Evolutionary conservation across 768 basidiomycete genomes (phyloP).

Genomic region (Pleurotus pulmonarius): DNA sequence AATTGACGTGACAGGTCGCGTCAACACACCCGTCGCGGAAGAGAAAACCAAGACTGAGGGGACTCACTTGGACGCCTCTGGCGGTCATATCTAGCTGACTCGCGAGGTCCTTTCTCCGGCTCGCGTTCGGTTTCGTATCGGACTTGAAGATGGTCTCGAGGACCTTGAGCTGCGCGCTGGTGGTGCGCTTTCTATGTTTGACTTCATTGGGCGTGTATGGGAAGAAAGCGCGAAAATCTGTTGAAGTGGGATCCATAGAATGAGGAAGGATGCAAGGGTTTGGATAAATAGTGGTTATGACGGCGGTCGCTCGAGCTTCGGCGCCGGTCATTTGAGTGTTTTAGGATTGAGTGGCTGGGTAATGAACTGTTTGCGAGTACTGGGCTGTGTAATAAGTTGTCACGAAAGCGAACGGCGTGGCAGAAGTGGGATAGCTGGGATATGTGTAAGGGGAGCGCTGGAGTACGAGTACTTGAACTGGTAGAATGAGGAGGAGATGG

Average conservation of each 20-base stretch:
- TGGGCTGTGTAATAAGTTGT: not conserved
- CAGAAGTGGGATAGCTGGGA: not conserved
- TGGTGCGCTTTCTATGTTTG: slow-evolving; percentile 91
- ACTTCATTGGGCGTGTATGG: slow-evolving; percentile 91
- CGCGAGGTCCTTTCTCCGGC: slow-evolving; percentile 75
- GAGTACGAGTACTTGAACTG: slow-evolving; percentile 11
- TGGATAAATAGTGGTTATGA: slow-evolving; percentile 22
- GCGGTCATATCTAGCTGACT: slow-evolving; percentile 87
- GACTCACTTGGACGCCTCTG: slow-evolving; percentile 87
- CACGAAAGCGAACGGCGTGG: slow-evolving; percentile 1
- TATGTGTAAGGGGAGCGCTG: slow-evolving; percentile 6
- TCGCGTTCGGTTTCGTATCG: slow-evolving; percentile 89
- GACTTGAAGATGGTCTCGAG: slow-evolving; percentile 84
- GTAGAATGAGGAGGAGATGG: slow-evolving; percentile 12
- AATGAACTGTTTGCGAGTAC: not conserved
- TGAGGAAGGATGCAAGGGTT: slow-evolving; percentile 15
- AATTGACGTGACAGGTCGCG: slow-evolving; percentile 11
- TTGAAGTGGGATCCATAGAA: slow-evolving; percentile 53
- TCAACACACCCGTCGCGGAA: slow-evolving; percentile 4
- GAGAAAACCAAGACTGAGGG: not conserved
- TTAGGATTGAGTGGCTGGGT: not conserved
- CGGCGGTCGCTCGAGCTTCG: slow-evolving; percentile 11
- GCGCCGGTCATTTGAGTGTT: slow-evolving; percentile 5
- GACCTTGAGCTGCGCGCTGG: slow-evolving; percentile 81
- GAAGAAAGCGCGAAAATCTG: slow-evolving; percentile 82